These are phyloP conservation scores for Starmera quercuum DNA, from an alignment of 805 yeast species.

Conservation along the genomic window DNA sequence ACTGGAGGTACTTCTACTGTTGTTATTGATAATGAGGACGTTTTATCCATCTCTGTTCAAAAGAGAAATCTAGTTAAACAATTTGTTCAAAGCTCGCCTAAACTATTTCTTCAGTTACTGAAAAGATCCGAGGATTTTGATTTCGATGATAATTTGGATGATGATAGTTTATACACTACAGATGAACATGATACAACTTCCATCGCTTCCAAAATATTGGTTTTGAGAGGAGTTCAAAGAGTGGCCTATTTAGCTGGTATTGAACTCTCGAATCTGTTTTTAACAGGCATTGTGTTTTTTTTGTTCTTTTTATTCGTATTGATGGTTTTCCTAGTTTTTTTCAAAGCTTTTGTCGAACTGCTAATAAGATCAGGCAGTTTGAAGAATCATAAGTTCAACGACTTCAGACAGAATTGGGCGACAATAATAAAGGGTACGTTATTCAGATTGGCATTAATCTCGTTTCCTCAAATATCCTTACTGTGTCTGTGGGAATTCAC, in stretches of 20 bases:
- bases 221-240: slow-evolving; percentile 87
- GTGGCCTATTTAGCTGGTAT: slow-evolving; percentile 80
- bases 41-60: slow-evolving; percentile 81
- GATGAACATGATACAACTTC: slow-evolving; percentile 55
- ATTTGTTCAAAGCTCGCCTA: slow-evolving; percentile 6
- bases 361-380: slow-evolving; percentile 50
- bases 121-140: slow-evolving; percentile 35
- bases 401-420: slow-evolving; percentile 78
- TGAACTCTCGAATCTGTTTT: slow-evolving; percentile 78
- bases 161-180: slow-evolving; percentile 52
- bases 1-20: slow-evolving; percentile 89
- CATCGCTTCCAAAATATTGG: slow-evolving; percentile 60
- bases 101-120: slow-evolving; percentile 12
- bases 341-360: slow-evolving; percentile 65
- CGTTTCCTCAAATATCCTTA: slow-evolving; percentile 81
- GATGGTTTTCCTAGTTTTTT: slow-evolving; percentile 46
- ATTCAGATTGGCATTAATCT: slow-evolving; percentile 73
- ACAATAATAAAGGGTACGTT: slow-evolving; percentile 82
- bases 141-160: slow-evolving; percentile 43
- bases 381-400: slow-evolving; percentile 56
- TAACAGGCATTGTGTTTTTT: slow-evolving; percentile 82
- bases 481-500: slow-evolving; percentile 88
- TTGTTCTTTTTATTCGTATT: slow-evolving; percentile 65
- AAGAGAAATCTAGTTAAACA: slow-evolving; percentile 29
- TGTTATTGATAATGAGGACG: slow-evolving; percentile 52